phyloP scores from a whole-genome alignment of 2,329 filamentous ascomycete species.

The Xylariaceae sp. region DNA sequence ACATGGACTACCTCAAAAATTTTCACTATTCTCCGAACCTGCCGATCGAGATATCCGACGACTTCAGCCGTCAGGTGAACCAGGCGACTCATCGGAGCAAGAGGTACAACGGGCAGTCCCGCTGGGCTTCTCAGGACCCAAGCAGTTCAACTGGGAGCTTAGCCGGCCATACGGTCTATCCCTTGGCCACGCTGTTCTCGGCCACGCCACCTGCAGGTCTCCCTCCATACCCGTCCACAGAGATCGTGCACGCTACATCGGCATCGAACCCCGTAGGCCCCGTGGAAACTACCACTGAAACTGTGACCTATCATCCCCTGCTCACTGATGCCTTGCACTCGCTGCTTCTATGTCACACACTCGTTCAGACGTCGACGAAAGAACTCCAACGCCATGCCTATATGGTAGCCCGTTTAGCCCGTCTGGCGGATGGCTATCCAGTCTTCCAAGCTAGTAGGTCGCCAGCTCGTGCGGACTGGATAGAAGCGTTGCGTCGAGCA shows the following conservation, averaged over 20 bases:
- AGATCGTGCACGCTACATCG: slow-evolving; percentile 32
- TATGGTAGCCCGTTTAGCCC: slow-evolving; percentile 72
- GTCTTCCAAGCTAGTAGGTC: slow-evolving; percentile 71
- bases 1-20: slow-evolving; percentile 64
- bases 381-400: slow-evolving; percentile 75
- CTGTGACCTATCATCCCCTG: slow-evolving; percentile 75
- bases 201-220: slow-evolving; percentile 62
- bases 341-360: slow-evolving; percentile 71
- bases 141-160: slow-evolving; percentile 27
- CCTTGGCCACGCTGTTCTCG: slow-evolving; percentile 63
- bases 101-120: slow-evolving; percentile 32
- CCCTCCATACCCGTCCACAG: slow-evolving; percentile 59
- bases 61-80: slow-evolving; percentile 55
- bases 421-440: slow-evolving; percentile 74
- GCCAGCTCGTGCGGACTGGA: slow-evolving; percentile 74
- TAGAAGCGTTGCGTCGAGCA: slow-evolving; percentile 64
- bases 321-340: slow-evolving; percentile 75
- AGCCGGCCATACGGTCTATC: slow-evolving; percentile 40
- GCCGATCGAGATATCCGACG: slow-evolving; percentile 55
- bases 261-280: slow-evolving; percentile 24
- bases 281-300: slow-evolving; percentile 47
- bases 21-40: slow-evolving; percentile 76
- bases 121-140: slow-evolving; percentile 43
- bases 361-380: slow-evolving; percentile 72
- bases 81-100: slow-evolving; percentile 40